A percentile compares a stretch with the other conserved stretches of the same genome.
phyloP scores from a whole-genome alignment of 768 basidiomycete genomes.

The Hydnomerulius pinastri region DNA sequence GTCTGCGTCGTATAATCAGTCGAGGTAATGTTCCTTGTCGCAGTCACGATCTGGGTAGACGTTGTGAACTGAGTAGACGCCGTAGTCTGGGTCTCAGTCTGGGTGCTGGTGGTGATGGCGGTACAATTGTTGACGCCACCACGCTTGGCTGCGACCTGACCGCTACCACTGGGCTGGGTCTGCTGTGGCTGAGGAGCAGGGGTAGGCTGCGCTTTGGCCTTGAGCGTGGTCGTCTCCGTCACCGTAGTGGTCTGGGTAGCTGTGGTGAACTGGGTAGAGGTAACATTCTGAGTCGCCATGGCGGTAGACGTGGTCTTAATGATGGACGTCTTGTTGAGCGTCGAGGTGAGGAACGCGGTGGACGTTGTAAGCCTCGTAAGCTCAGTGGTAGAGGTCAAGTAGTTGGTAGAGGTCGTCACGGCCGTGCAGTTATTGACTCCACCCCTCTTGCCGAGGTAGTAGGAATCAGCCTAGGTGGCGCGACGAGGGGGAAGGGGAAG shows the following conservation, averaged over 20 bases:
- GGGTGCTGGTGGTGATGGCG: neutral
- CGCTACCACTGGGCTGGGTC: neutral
- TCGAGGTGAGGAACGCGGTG: neutral
- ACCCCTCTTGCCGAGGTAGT: neutral
- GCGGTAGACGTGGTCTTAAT: neutral
- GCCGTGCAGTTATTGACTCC: neutral
- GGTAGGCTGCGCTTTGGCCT: neutral
- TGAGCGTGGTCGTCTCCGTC: neutral
- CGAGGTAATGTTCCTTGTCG: neutral
- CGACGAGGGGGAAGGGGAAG: neutral
- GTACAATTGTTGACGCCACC: neutral
- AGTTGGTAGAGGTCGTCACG: neutral
- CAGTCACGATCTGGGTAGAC: neutral
- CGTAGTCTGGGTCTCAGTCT: neutral
- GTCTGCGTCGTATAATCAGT: neutral
- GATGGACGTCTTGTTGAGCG: neutral
- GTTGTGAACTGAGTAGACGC: neutral
- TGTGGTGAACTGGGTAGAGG: neutral
- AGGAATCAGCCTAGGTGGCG: neutral
- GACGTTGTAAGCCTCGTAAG: neutral
- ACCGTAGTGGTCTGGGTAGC: neutral
- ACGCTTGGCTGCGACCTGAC: neutral
- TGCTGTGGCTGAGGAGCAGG: neutral
- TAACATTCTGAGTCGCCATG: neutral
- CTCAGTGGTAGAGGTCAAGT: neutral